phyloP scores from a whole-genome alignment of 345 rosid genomes.

The Salix arbutifolia region DNA sequence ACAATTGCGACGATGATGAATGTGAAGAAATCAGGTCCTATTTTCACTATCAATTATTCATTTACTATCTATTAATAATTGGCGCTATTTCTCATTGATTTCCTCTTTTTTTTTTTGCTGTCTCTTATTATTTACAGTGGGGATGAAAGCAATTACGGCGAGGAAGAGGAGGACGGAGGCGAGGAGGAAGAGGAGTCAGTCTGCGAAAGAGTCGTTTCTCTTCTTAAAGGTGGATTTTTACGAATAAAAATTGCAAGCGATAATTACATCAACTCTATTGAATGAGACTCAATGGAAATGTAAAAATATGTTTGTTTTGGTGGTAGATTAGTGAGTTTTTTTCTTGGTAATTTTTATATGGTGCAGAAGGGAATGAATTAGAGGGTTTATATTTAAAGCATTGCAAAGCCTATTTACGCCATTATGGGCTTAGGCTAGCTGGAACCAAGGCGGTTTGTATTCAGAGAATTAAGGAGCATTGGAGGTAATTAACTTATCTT shows the following conservation, averaged over 20 bases:
- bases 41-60: not conserved
- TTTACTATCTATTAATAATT: not conserved
- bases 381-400: constrained; percentile 34
- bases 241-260: not conserved
- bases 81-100: not conserved
- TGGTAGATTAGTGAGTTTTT: not conserved
- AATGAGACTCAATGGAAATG: not conserved
- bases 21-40: constrained; percentile 22
- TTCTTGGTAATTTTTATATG: not conserved
- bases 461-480: constrained; percentile 50
- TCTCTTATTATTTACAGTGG: constrained; percentile 14
- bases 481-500: constrained; percentile 30
- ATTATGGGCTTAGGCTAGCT: constrained; percentile 46
- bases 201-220: constrained; percentile 34
- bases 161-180: constrained; percentile 21
- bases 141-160: constrained; percentile 9
- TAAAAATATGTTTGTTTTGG: not conserved
- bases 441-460: constrained; percentile 44
- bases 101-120: not conserved
- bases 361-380: constrained; percentile 36
- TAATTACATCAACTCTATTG: not conserved
- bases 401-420: constrained; percentile 51
- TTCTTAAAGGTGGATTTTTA: constrained; percentile 37
- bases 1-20: not conserved
- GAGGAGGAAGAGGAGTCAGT: constrained; percentile 24